These are phyloP conservation scores for Fusarium transvaalense DNA, from an alignment of 2,329 filamentous ascomycete genomes.

Conservation along the genomic window DNA sequence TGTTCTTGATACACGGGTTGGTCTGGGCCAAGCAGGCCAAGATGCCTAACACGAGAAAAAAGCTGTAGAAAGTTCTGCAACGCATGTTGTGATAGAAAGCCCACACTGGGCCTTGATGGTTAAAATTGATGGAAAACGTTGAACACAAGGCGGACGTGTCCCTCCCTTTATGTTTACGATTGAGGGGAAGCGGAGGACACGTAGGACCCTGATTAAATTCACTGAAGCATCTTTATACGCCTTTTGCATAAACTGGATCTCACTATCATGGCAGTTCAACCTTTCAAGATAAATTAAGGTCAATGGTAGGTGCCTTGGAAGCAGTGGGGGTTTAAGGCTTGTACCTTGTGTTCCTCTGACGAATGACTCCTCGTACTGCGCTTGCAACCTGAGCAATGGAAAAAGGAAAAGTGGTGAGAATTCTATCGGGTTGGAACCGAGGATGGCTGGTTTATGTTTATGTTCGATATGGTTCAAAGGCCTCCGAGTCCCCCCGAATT, in stretches of 20 bases:
- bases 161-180: background rate
- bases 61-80: background rate
- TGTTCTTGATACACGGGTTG: background rate
- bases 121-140: rapidly evolving
- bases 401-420: background rate
- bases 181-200: background rate
- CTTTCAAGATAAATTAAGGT: background rate
- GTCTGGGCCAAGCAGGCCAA: background rate
- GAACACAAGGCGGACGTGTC: rapidly evolving
- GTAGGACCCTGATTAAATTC: rapidly evolving
- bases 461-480: no score
- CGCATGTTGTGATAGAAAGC: background rate
- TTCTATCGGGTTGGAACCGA: no score
- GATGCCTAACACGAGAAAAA: background rate
- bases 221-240: no score
- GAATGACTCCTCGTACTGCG: rapidly evolving
- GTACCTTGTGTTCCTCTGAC: no score
- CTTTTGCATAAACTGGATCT: rapidly evolving
- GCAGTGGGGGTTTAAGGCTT: background rate
- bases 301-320: background rate
- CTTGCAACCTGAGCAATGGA: background rate
- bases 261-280: background rate
- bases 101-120: rapidly evolving
- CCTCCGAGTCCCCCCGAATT: background rate
- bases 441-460: no score